Base-by-base conservation (phyloP, 129 eudicot species). In the Pulicaria dysenterica region DNA sequence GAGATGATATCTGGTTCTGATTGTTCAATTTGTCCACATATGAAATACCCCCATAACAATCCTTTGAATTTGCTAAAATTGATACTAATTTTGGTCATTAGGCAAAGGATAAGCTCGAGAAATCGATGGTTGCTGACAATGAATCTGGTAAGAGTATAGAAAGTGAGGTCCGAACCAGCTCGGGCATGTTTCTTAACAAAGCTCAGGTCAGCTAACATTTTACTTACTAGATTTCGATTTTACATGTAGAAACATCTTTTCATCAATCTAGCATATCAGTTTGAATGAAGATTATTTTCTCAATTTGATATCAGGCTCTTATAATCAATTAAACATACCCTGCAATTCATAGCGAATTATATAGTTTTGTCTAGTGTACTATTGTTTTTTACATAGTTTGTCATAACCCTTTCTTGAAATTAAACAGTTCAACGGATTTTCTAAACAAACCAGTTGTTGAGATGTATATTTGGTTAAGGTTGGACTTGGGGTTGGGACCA, bases 51-150 rank as follows among this genome's bases (percentile, higher is more conserved):
- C 4, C 5, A 37, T 59, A 59, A 11, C 39, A n/a, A 40, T 61
- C 34, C 31, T 6, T 37, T 69, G 48, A 3, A 1, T 31, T 55
- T 34, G 66, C 24, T 9, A 49, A 49, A 73, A 47, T 16, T 61
- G 78, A 73, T 19, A 16, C 10, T 45, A 40, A 40, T 73, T 45
- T 73, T 9, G 44, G 58, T 73, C 51, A 64, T 16, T 56, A 91
- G 97, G 95, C 97, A 3, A 88, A 84, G 79, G 90, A 80, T 74
- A 91, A 86, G 74, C 80, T 91, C 69, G 90, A 91, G 82, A 91
- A 91, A 61, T 91, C 97, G 15, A 91, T 91, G 97, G 97, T 91
- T 57, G 92, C 98, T 40, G 98, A 93, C 72, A 83, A 87, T 79
- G 96, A 93, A 15, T 86, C 98, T 11, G 98, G 98, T 13, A 85